Conservation (phyloP, 495 filamentous ascomycete genomes). For the Trichocladium antarcticum region DNA sequence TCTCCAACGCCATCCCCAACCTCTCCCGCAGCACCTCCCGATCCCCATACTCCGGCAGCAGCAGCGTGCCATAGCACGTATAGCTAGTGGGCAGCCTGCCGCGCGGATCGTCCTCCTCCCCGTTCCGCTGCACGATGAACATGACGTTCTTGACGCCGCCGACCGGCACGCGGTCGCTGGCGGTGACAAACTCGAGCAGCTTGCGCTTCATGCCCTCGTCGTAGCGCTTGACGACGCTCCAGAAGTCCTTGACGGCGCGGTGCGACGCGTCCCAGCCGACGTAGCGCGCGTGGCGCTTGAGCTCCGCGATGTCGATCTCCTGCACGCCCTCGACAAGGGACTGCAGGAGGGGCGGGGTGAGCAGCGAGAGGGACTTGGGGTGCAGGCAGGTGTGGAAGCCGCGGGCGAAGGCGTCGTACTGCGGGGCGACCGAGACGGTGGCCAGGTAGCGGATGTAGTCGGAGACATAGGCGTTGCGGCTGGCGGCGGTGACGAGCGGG, state of each 20-base stretch:
- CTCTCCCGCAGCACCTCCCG: constrained; percentile 60
- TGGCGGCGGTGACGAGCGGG: constrained; percentile 58
- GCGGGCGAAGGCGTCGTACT: constrained; percentile 66
- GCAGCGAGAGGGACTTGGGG: constrained; percentile 54
- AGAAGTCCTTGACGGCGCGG: constrained; percentile 65
- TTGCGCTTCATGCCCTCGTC: constrained; percentile 54
- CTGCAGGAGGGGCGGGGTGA: constrained; percentile 59
- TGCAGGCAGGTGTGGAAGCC: constrained; percentile 75
- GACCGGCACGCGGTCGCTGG: constrained; percentile 79
- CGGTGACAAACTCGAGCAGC: constrained; percentile 89
- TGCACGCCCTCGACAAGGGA: constrained; percentile 70
- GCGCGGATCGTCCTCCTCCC: constrained; percentile 44
- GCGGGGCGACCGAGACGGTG: constrained; percentile 60
- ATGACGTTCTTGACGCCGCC: constrained; percentile 66
- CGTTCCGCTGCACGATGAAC: constrained; percentile 76
- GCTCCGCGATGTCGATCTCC: constrained; percentile 59
- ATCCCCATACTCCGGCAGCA: constrained; percentile 71
- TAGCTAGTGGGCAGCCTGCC: constrained; percentile 63
- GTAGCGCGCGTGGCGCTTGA: constrained; percentile 60
- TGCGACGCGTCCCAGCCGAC: constrained; percentile 64
- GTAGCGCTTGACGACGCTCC: constrained; percentile 61
- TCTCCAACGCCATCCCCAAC: constrained; percentile 70
- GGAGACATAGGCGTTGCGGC: constrained; percentile 65
- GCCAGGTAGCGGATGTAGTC: constrained; percentile 85
- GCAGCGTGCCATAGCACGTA: constrained; percentile 80